A percentile compares a stretch with the other conserved stretches of the same genome.
These are phyloP conservation scores for Coniochaeta sp. DNA, from an alignment of 2,329 filamentous ascomycete species.

Conservation along the genomic window DNA sequence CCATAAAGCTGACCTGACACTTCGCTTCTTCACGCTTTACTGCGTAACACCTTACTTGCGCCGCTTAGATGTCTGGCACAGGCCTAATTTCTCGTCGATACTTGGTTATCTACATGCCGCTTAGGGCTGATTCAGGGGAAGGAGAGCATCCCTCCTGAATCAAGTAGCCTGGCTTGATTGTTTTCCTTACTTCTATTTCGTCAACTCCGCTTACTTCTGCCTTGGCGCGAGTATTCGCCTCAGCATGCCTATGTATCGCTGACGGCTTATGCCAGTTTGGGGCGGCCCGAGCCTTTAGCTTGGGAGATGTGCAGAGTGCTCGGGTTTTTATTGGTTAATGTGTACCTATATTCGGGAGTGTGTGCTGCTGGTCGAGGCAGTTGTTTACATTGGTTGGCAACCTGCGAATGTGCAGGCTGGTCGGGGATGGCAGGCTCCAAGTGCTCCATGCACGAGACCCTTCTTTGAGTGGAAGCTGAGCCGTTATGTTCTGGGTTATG, in stretches of 20 bases:
- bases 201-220: neutral
- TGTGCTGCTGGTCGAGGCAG: neutral
- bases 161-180: neutral
- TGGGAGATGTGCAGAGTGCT: neutral
- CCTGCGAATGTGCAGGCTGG: neutral
- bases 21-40: neutral
- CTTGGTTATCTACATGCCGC: neutral
- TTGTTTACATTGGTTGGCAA: neutral
- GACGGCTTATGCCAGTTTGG: neutral
- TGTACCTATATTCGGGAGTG: neutral
- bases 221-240: neutral
- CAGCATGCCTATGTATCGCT: neutral
- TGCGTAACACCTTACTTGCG: neutral
- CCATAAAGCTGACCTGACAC: neutral
- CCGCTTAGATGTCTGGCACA: neutral
- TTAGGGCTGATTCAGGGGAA: neutral
- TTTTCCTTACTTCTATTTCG: neutral
- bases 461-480: neutral
- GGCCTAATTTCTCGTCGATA: neutral
- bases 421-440: neutral
- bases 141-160: neutral
- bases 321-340: neutral
- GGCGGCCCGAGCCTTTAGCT: neutral
- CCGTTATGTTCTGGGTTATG: neutral
- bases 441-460: neutral